These are phyloP conservation scores for Thalassiosira allenii DNA, from an alignment of 352 stramenopile species.

Conservation along the genomic window DNA sequence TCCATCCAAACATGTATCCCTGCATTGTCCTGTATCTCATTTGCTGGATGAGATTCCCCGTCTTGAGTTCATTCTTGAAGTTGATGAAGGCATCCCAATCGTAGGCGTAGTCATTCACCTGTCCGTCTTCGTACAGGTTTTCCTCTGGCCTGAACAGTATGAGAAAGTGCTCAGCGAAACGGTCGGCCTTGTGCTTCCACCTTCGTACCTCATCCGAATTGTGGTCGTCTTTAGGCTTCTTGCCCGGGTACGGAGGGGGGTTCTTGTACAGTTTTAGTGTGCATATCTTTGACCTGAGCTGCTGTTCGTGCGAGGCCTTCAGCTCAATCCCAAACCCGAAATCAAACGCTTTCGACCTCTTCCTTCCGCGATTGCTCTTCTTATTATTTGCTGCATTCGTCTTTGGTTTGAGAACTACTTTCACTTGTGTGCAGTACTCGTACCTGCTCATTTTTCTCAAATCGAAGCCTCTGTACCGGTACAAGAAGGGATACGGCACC, in stretches of 20 bases:
- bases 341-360: background rate
- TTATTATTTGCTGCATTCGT: background rate
- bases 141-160: slow-evolving; percentile 22
- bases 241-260: slow-evolving; percentile 20
- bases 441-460: slow-evolving; percentile 10
- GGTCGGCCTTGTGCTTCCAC: slow-evolving; percentile 32
- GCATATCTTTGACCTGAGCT: background rate
- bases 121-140: slow-evolving; percentile 15
- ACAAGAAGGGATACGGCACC: slow-evolving; percentile 12
- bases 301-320: slow-evolving; percentile 1
- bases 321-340: slow-evolving; percentile 18
- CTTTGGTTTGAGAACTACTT: slow-evolving; percentile 4
- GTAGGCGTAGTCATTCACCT: slow-evolving; percentile 6
- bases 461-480: slow-evolving; percentile 8
- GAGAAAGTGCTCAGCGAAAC: slow-evolving; percentile 18
- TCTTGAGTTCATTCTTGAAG: slow-evolving; percentile 1
- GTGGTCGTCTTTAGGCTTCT: slow-evolving; percentile 11
- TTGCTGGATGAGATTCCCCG: background rate
- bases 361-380: slow-evolving; percentile 5
- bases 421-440: slow-evolving; percentile 13
- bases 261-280: slow-evolving; percentile 16
- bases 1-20: background rate
- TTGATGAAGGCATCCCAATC: slow-evolving; percentile 3
- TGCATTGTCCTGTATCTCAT: background rate
- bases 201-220: slow-evolving; percentile 7